phyloP scores from a whole-genome alignment of 345 rosid genomes.

The Conringia planisiliqua region DNA sequence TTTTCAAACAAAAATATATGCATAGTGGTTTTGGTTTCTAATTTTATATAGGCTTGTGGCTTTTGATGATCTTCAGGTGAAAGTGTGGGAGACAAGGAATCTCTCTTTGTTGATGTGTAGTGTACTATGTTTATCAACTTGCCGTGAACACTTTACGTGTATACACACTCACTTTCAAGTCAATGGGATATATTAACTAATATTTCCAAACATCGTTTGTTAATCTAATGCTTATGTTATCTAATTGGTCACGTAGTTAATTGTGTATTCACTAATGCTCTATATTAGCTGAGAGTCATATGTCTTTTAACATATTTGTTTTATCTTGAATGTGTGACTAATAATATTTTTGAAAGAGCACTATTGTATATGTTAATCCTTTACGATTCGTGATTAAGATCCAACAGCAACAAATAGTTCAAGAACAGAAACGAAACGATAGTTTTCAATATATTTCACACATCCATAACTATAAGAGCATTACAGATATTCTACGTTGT shows the following conservation, averaged over 20 bases:
- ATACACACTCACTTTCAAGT: slow-evolving; percentile 23
- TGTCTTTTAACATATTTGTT: too few relatives aligned
- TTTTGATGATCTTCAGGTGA: slow-evolving; percentile 37
- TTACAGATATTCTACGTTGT: background rate
- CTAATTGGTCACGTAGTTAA: slow-evolving; percentile 4
- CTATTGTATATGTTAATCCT: background rate
- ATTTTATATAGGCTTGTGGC: slow-evolving; percentile 14
- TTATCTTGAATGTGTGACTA: too few relatives aligned
- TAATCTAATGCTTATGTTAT: background rate
- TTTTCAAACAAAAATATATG: background rate
- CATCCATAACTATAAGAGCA: too few relatives aligned
- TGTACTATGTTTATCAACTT: slow-evolving; percentile 38
- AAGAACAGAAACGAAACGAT: too few relatives aligned
- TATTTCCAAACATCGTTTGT: background rate
- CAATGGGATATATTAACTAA: background rate
- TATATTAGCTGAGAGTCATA: background rate
- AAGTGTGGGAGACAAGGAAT: slow-evolving; percentile 31
- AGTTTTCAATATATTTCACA: too few relatives aligned
- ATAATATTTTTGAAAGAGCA: too few relatives aligned
- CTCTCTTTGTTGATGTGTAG: slow-evolving; percentile 23
- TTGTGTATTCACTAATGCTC: background rate
- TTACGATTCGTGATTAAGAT: background rate
- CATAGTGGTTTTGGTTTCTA: slow-evolving; percentile 6
- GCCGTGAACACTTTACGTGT: slow-evolving; percentile 25
- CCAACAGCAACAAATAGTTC: background rate